Evolutionary conservation across 2,329 filamentous ascomycete species (phyloP).

Genomic region (Aureobasidium sp.): DNA sequence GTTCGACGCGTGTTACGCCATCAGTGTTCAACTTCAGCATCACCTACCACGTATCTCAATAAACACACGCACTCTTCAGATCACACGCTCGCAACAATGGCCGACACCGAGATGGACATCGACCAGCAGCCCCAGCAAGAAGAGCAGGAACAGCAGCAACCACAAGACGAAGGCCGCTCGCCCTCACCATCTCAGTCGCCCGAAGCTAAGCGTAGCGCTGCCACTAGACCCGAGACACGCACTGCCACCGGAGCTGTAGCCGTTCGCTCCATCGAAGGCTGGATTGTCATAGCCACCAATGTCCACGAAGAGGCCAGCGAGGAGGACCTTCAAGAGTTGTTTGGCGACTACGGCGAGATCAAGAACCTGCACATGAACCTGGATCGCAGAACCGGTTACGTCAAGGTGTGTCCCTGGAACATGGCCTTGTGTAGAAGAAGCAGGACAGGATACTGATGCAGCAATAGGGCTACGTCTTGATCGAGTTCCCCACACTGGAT

Average conservation of each 20-base stretch:
- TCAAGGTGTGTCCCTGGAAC: conserved; percentile 53
- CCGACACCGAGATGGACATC: conserved; percentile 47
- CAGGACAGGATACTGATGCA: not conserved
- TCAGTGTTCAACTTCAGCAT: not conserved
- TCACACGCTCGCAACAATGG: conserved; percentile 18
- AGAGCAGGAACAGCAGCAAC: conserved; percentile 16
- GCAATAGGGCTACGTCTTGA: conserved; percentile 67
- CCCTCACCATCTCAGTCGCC: not conserved
- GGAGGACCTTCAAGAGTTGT: conserved; percentile 72
- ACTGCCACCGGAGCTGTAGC: conserved; percentile 67
- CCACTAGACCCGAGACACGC: conserved; percentile 50
- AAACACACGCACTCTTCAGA: not conserved
- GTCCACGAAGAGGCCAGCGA: conserved; percentile 82
- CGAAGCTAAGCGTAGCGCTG: conserved; percentile 15
- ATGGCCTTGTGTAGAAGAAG: conserved; percentile 12
- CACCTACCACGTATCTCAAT: not conserved
- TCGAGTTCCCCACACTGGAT: conserved; percentile 71
- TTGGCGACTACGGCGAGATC: conserved; percentile 77
- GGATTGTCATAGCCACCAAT: conserved; percentile 81
- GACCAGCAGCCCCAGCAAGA: conserved; percentile 29
- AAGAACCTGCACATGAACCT: conserved; percentile 81
- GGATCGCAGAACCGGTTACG: conserved; percentile 73
- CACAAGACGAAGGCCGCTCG: conserved; percentile 17
- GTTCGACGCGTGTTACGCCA: not conserved
- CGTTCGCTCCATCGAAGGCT: conserved; percentile 79